phyloP scores from a whole-genome alignment of 2,329 filamentous ascomycete species.

The Cladosporium sp. region DNA sequence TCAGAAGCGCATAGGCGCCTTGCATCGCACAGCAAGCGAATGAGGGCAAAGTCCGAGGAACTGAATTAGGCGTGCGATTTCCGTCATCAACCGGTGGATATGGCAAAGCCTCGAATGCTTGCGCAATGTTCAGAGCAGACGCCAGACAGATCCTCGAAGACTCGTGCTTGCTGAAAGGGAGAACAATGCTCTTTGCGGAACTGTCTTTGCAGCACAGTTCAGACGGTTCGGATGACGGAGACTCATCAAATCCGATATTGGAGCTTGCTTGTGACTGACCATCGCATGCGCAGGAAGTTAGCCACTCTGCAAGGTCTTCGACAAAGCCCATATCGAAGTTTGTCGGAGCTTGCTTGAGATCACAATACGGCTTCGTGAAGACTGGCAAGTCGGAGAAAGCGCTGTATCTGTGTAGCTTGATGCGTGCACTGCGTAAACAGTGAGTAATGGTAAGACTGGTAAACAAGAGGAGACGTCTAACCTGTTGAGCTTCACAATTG shows the following conservation, averaged over 20 bases:
- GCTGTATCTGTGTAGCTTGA: slow-evolving; percentile 55
- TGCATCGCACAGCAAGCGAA: slow-evolving; percentile 51
- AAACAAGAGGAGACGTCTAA: slow-evolving; percentile 21
- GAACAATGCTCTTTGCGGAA: not conserved
- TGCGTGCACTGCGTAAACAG: slow-evolving; percentile 44
- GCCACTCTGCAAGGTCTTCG: slow-evolving; percentile 23
- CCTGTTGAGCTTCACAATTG: slow-evolving; percentile 55
- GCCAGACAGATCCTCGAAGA: slow-evolving; percentile 54
- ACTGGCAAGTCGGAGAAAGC: slow-evolving; percentile 54
- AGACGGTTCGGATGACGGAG: not conserved
- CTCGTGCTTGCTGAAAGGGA: slow-evolving; percentile 50
- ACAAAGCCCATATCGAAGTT: slow-evolving; percentile 11
- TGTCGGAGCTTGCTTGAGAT: slow-evolving; percentile 42
- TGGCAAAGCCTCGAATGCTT: slow-evolving; percentile 48
- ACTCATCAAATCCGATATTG: not conserved
- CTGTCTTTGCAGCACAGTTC: not conserved
- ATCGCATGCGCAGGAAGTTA: slow-evolving; percentile 15
- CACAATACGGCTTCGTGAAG: slow-evolving; percentile 53
- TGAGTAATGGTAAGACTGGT: not conserved
- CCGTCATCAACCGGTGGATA: slow-evolving; percentile 43
- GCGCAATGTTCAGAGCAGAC: slow-evolving; percentile 51
- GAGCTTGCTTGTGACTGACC: slow-evolving; percentile 22
- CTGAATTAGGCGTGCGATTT: not conserved
- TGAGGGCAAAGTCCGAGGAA: slow-evolving; percentile 47
- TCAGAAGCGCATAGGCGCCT: slow-evolving; percentile 48